phyloP scores from a whole-genome alignment of 768 basidiomycete species.

The Tylopilus cervinicoccineus region DNA sequence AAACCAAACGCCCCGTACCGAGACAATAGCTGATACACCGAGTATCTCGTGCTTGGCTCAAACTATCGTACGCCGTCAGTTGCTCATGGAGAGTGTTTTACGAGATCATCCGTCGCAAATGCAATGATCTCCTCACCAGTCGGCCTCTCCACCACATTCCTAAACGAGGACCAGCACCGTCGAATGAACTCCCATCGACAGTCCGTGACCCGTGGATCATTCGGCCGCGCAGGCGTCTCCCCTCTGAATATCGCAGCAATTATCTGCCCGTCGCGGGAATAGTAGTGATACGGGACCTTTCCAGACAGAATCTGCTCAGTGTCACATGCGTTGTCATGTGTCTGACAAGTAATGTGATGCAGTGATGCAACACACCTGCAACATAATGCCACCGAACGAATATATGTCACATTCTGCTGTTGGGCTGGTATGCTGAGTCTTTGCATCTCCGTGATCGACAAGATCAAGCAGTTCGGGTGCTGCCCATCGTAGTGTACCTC shows the following conservation, averaged over 20 bases:
- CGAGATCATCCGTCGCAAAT: slow-evolving; percentile 1
- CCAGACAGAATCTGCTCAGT: slow-evolving; percentile 8
- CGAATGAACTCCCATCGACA: slow-evolving; percentile 4
- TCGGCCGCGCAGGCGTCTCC: not conserved
- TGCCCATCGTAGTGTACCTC: slow-evolving; percentile 36
- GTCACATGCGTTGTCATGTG: not conserved
- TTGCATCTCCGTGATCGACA: slow-evolving; percentile 9
- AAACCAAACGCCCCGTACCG: no score
- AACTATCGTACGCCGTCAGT: no score
- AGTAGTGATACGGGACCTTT: slow-evolving; percentile 1
- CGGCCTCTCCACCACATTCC: not conserved
- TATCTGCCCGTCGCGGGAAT: slow-evolving; percentile 1
- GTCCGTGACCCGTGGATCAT: not conserved
- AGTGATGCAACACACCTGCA: slow-evolving; percentile 8
- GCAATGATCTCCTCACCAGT: slow-evolving; percentile 2
- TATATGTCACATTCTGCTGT: slow-evolving; percentile 8
- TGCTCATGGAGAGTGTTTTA: not conserved
- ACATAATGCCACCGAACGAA: slow-evolving; percentile 30
- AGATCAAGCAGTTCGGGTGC: slow-evolving; percentile 36
- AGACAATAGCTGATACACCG: no score
- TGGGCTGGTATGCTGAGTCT: not conserved
- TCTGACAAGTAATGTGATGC: not conserved
- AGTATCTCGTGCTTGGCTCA: not conserved
- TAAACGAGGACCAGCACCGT: slow-evolving; percentile 3
- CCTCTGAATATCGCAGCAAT: not conserved